Evolutionary conservation across 1,139 yeast species (phyloP), one percentile per base, ranked within the genome.

Genomic region (Pneumocystis jirovecii): DNA sequence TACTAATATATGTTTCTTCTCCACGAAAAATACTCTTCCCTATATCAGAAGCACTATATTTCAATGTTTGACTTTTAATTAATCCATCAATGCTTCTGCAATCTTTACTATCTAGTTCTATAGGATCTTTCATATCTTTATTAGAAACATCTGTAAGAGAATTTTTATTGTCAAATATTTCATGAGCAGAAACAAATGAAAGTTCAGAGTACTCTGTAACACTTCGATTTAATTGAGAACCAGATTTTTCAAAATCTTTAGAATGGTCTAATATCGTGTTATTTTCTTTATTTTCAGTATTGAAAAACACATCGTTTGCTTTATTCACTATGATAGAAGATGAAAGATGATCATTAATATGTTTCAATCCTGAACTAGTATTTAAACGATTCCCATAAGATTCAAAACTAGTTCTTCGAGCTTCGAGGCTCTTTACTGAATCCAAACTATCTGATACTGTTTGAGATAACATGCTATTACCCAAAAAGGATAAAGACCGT

Each of bases 11-110:
- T 25, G 42, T 61, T 61, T 61, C 63, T 37, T 61, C 31, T 15
- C 63, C 63, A 61, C 57, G 21, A 61, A 44, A 61, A 61, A 61
- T 61, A 17, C 56, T 37, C 15, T 42, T 50, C 25, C 39, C 63
- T 29, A 39, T 44, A 39, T 21, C 12, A 10, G n/a, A 39, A 29
- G 61, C 40, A 39, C 29, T 25, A 12, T 50, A 50, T 50, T 50
- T 15, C n/a, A 25, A 50, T 25, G 56, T 17, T 19, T 21, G 6
- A 12, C 8, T 12, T 21, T 15, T 50, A 21, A 3, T 12, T 6
- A 50, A 12, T 17, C 6, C 29, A 50, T 50, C 34, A 19, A 25
- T 19, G 4, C 21, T 29, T 15, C n/a, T 6, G 12, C 25, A 1
- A 25, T 25, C 25, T 2, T 12, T 25, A 50, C 21, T 50, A 29